Percentiles rank a stretch among this genome's conserved stretches.
These are phyloP conservation scores for Citrus unshiu DNA, from an alignment of 345 rosid species.

Conservation along the genomic window DNA sequence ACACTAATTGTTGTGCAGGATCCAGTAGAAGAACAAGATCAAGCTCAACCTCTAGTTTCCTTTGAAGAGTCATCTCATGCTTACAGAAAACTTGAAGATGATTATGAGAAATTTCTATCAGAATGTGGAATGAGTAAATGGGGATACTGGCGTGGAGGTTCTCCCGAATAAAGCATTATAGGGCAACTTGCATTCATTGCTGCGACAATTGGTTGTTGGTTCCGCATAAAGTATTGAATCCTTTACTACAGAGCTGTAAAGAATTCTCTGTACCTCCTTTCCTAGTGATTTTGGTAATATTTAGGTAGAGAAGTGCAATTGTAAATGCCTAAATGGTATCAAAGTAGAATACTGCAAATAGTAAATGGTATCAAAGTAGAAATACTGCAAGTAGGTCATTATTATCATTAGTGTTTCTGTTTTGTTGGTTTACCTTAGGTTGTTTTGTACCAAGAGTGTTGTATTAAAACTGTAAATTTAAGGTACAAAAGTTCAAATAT, in stretches of 20 bases:
- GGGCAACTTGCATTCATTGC: background rate
- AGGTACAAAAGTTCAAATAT: background rate
- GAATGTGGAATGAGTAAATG: conserved; percentile 35
- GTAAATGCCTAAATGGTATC: background rate
- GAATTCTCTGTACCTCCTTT: background rate
- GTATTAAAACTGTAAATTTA: background rate
- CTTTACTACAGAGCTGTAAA: background rate
- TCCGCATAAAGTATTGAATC: background rate
- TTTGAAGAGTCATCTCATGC: conserved; percentile 17
- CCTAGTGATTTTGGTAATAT: background rate
- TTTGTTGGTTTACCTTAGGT: background rate
- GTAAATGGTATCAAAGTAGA: background rate
- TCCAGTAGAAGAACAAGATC: conserved; percentile 17
- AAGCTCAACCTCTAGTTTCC: conserved; percentile 13
- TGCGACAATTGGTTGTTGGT: background rate
- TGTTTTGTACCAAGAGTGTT: background rate
- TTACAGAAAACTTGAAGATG: conserved; percentile 27
- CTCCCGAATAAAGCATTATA: conserved; percentile 8
- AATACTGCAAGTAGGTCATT: background rate
- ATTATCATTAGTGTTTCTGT: background rate
- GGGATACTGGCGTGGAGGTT: conserved; percentile 37
- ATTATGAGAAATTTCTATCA: conserved; percentile 34
- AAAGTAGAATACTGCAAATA: background rate
- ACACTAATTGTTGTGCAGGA: background rate
- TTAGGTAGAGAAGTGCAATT: background rate